Evolutionary conservation across 306 rosid species (phyloP), one percentile per base, ranked within the genome.

Genomic region (Begonia masoniana): DNA sequence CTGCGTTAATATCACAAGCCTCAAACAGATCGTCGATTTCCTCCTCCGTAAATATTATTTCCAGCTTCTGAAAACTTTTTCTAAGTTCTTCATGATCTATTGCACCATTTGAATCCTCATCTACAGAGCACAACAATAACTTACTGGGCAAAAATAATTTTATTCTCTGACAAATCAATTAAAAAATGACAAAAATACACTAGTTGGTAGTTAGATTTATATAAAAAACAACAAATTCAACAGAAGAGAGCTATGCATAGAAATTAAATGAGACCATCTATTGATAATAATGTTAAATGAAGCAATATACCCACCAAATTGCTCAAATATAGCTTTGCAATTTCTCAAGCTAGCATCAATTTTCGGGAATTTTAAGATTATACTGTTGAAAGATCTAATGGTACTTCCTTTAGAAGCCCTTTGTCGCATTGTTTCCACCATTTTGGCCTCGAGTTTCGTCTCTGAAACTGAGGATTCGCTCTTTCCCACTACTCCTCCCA

Each of bases 311-410:
- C 64, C 60, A 89, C 97, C 99, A 59, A 91, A 91, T 66, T 77
- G 77, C 77, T 83, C 65, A 50, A 83, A 91, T 63, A 68, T 82
- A 51, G 72, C 71, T 74, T 72, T 77, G 86, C 99, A 91, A 51
- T 77, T 91, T 66, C 92, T 71, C 23, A 91, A 76, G 75, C 79
- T 91, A 65, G 75, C 92, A 23, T 86, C 99, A 23, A 91, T 83
- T 80, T 91, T 91, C 24, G 88, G 96, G 58, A 91, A 91, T 55
- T 91, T 86, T 77, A 91, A 74, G 76, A 91, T 83, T 59, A 91
- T 61, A 66, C 71, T 66, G 73, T 91, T 74, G 73, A 91, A 86
- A 12, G 99, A 86, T 68, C 71, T 91, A 68, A 79, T 67, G 12
- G 78, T 59, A 65, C 72, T 65, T 68, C 99, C 99, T 8, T 58